A percentile compares a stretch with the other conserved stretches of the same genome.
phyloP scores from a whole-genome alignment of 2,329 filamentous ascomycete genomes.

The Cordyceps militaris region DNA sequence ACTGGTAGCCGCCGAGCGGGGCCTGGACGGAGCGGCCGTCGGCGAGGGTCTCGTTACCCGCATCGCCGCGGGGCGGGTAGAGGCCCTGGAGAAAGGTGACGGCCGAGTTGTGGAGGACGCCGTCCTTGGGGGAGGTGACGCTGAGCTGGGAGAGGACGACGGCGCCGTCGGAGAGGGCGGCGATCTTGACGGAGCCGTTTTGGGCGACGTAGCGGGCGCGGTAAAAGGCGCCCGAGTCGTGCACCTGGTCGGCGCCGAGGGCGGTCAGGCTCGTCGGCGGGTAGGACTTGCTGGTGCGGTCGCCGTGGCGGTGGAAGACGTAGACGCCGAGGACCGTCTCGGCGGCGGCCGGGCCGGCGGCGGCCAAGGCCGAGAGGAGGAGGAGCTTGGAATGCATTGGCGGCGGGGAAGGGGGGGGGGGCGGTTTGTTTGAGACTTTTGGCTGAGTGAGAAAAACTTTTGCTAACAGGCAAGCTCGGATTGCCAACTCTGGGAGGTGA shows the following conservation, averaged over 20 bases:
- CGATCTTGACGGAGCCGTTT: constrained; percentile 53
- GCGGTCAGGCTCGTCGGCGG: constrained; percentile 67
- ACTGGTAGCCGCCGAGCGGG: constrained; percentile 75
- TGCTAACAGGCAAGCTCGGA: not conserved
- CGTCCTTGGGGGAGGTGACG: constrained; percentile 65
- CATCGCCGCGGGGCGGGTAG: constrained; percentile 63
- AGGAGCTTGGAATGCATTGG: constrained; percentile 36
- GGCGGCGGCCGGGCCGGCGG: constrained; percentile 26
- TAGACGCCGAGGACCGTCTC: constrained; percentile 77
- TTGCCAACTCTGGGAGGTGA: not conserved
- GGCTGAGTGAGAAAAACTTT: not conserved
- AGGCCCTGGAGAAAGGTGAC: constrained; percentile 76
- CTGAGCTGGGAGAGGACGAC: constrained; percentile 65
- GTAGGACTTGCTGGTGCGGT: constrained; percentile 72
- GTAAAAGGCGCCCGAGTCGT: constrained; percentile 66
- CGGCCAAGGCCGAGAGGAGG: constrained; percentile 33
- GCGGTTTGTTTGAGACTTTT: not conserved
- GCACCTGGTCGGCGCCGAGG: constrained; percentile 71
- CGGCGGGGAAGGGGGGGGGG: not conserved
- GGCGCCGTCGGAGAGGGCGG: constrained; percentile 56
- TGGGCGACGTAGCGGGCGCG: constrained; percentile 65
- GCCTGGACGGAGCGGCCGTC: constrained; percentile 61
- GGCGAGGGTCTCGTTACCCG: constrained; percentile 53
- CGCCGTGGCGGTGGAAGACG: constrained; percentile 85
- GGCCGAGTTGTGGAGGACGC: constrained; percentile 74